A percentile compares a stretch with the other conserved stretches of the same genome.
Conservation (phyloP, 805 yeast genomes). For the Saturnispora ahearnii region DNA sequence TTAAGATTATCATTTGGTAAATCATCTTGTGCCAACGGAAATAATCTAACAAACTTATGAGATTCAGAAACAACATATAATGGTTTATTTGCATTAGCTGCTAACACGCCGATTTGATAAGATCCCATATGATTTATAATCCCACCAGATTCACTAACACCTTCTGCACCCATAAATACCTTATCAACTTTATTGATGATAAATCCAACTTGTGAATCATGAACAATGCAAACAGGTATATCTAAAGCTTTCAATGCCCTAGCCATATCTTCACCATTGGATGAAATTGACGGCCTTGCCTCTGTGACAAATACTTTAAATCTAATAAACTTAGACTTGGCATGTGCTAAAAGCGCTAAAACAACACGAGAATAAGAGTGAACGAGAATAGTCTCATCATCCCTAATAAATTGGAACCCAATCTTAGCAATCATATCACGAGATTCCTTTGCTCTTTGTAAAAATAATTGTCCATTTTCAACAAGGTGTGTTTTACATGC, state of each 20-base stretch:
- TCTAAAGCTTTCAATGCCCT: conserved; percentile 54
- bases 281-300: conserved; percentile 77
- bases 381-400: conserved; percentile 82
- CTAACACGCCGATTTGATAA: conserved; percentile 88
- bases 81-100: conserved; percentile 85
- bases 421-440: conserved; percentile 79
- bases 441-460: conserved; percentile 84
- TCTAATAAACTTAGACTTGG: conserved; percentile 68
- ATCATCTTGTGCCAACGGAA: conserved; percentile 89
- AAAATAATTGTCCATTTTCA: conserved; percentile 87
- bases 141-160: conserved; percentile 98
- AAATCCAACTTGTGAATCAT: conserved; percentile 90
- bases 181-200: conserved; percentile 87
- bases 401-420: conserved; percentile 84
- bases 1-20: conserved; percentile 43
- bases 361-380: conserved; percentile 94
- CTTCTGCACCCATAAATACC: conserved; percentile 96
- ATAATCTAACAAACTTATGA: conserved; percentile 93
- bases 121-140: conserved; percentile 93
- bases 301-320: conserved; percentile 91
- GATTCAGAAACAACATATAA: conserved; percentile 90
- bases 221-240: conserved; percentile 80
- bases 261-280: conserved; percentile 73
- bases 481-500: conserved; percentile 80
- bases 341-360: conserved; percentile 60